These are phyloP conservation scores for Acidomyces sp. DNA, from an alignment of 495 filamentous ascomycete genomes.

Conservation along the genomic window DNA sequence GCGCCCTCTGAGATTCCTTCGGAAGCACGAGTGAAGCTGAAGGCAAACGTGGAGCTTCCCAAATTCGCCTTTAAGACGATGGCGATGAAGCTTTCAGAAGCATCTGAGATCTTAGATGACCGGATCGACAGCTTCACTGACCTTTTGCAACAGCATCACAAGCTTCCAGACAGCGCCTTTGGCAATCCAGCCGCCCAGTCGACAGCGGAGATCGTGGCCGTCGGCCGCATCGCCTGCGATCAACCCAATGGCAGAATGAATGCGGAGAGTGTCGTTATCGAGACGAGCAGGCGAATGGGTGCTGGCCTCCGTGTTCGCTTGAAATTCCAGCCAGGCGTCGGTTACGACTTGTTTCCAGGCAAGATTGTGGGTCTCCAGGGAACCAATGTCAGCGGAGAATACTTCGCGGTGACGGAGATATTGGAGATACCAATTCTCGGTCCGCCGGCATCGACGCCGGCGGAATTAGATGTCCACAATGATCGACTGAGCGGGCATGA, in stretches of 20 bases:
- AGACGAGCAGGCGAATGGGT: constrained; percentile 75
- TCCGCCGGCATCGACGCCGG: constrained; percentile 48
- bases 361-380: constrained; percentile 82
- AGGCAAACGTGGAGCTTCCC: constrained; percentile 68
- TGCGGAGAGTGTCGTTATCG: constrained; percentile 66
- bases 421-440: constrained; percentile 60
- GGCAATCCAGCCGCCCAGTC: constrained; percentile 74
- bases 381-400: constrained; percentile 72
- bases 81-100: constrained; percentile 86
- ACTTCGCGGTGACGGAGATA: constrained; percentile 68
- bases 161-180: constrained; percentile 67
- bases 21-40: constrained; percentile 68
- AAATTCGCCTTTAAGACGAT: constrained; percentile 86
- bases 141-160: constrained; percentile 58
- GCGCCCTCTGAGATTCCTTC: constrained; percentile 47
- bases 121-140: constrained; percentile 77
- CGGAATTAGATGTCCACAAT: constrained; percentile 48
- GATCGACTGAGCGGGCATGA: constrained; percentile 48
- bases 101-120: constrained; percentile 85
- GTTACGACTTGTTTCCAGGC: constrained; percentile 83
- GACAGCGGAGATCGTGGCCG: constrained; percentile 73
- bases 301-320: constrained; percentile 69
- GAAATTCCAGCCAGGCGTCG: constrained; percentile 52
- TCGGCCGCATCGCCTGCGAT: constrained; percentile 85
- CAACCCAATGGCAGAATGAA: constrained; percentile 72